phyloP scores from a whole-genome alignment of 164 flowering plant species.

The Buxus sempervirens region DNA sequence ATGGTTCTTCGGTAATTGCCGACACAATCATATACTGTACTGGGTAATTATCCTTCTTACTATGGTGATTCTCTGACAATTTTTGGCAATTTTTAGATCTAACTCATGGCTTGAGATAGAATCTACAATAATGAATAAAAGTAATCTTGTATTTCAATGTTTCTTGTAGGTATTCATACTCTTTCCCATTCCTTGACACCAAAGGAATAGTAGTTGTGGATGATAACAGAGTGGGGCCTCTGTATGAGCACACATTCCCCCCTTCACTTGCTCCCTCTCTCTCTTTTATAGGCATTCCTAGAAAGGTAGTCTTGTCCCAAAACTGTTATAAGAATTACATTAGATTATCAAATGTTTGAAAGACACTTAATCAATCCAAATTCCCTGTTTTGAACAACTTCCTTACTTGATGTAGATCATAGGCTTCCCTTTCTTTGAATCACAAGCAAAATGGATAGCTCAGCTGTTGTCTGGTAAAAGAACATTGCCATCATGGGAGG shows the following conservation, averaged over 20 bases:
- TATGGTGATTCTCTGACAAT: not conserved
- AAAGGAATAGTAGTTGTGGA: slow-evolving; percentile 83
- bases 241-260: slow-evolving; percentile 91
- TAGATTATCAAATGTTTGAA: not conserved
- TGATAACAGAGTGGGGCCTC: slow-evolving; percentile 90
- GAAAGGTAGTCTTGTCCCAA: slow-evolving; percentile 63
- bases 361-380: too few species aligned
- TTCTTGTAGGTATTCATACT: slow-evolving; percentile 72
- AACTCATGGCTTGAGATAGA: too few species aligned
- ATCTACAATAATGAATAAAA: not conserved
- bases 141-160: not conserved
- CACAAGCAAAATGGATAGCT: slow-evolving; percentile 95
- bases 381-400: not conserved
- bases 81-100: not conserved
- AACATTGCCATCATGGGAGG: slow-evolving; percentile 68
- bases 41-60: slow-evolving; percentile 43
- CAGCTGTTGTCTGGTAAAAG: slow-evolving; percentile 72
- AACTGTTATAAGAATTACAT: too few species aligned
- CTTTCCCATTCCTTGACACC: slow-evolving; percentile 94
- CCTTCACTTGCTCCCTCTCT: slow-evolving; percentile 90
- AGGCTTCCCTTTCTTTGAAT: slow-evolving; percentile 88
- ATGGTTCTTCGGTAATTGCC: slow-evolving; percentile 62
- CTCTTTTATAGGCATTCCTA: slow-evolving; percentile 81
- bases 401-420: slow-evolving; percentile 39
- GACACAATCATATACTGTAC: slow-evolving; percentile 84